Evolutionary conservation across 2,329 filamentous ascomycete genomes (phyloP).

Genomic region (Simplicillium sp.): DNA sequence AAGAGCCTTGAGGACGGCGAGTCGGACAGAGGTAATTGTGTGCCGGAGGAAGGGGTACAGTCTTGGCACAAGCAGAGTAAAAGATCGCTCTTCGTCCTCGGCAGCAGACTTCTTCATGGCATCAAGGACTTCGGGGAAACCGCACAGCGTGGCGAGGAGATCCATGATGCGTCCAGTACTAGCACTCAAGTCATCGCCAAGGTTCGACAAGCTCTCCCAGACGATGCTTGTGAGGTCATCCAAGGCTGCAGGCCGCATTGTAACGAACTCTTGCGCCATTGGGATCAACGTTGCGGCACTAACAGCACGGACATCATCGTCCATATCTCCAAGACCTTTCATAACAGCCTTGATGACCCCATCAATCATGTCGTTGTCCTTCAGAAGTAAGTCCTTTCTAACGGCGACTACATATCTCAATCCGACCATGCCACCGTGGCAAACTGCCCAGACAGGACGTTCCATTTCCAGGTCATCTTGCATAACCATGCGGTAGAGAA

Average conservation of each 20-base stretch:
- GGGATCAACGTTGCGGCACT: constrained; percentile 96
- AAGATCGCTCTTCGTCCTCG: constrained; percentile 77
- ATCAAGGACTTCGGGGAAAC: constrained; percentile 83
- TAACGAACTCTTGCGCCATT: constrained; percentile 90
- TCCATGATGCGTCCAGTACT: constrained; percentile 99
- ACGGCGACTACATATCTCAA: constrained; percentile 92
- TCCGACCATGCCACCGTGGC: constrained; percentile 96
- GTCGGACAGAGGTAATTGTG: constrained; percentile 91
- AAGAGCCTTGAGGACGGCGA: constrained; percentile 84
- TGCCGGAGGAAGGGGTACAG: constrained; percentile 94
- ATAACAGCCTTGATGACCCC: constrained; percentile 88
- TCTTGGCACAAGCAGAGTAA: constrained; percentile 82
- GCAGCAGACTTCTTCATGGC: constrained; percentile 89
- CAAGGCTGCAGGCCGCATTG: constrained; percentile 67
- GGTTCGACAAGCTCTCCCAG: constrained; percentile 91
- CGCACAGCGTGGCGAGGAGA: constrained; percentile 86
- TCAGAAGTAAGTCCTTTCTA: constrained; percentile 79
- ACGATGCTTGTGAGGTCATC: constrained; percentile 85
- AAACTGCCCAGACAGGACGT: constrained; percentile 81
- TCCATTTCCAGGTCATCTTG: constrained; percentile 70
- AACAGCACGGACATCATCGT: constrained; percentile 94
- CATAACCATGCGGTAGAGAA: constrained; percentile 85
- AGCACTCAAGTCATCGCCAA: constrained; percentile 94
- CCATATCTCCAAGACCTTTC: constrained; percentile 81
- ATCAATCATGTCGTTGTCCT: constrained; percentile 79